These are phyloP conservation scores for Tricholoma matsutake DNA, from an alignment of 768 basidiomycete genomes.

Conservation along the genomic window DNA sequence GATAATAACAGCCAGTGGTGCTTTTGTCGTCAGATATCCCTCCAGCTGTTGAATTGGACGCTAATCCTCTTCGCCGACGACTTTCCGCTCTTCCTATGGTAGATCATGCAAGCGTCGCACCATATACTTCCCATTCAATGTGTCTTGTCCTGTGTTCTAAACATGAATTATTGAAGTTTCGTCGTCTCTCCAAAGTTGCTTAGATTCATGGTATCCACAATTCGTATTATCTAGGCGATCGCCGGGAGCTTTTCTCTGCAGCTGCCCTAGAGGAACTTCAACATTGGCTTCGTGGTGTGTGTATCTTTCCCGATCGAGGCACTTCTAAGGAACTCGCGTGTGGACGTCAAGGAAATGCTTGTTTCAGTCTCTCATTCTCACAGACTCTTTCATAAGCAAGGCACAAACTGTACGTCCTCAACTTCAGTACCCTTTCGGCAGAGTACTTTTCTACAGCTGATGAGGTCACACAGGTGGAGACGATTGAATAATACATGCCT, in stretches of 20 bases:
- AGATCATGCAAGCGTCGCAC: conserved; percentile 42
- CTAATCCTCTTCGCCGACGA: conserved; percentile 27
- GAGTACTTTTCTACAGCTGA: no score
- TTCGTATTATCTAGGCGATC: conserved; percentile 37
- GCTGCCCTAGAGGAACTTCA: conserved; percentile 28
- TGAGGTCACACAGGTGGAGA: no score
- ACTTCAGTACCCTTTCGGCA: no score
- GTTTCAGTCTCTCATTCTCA: conserved; percentile 26
- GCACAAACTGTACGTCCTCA: no score
- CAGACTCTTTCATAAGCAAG: no score
- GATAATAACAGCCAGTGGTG: conserved; percentile 37
- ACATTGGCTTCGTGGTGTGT: conserved; percentile 37
- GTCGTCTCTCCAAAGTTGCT: conserved; percentile 34
- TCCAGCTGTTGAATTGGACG: conserved; percentile 34
- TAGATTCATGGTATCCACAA: conserved; percentile 34
- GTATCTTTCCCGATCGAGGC: conserved; percentile 63
- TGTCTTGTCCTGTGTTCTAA: conserved; percentile 43
- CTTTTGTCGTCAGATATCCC: conserved; percentile 42
- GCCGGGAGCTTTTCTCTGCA: conserved; percentile 43
- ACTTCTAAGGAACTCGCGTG: conserved; percentile 32
- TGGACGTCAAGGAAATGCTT: conserved; percentile 54
- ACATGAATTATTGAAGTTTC: conserved; percentile 36
- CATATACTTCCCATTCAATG: conserved; percentile 50
- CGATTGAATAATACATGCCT: conserved; percentile 41
- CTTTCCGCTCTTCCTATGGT: conserved; percentile 37